Evolutionary conservation across 1,284 basidiomycete genomes (phyloP).

Genomic region (Marasmius fiardii): DNA sequence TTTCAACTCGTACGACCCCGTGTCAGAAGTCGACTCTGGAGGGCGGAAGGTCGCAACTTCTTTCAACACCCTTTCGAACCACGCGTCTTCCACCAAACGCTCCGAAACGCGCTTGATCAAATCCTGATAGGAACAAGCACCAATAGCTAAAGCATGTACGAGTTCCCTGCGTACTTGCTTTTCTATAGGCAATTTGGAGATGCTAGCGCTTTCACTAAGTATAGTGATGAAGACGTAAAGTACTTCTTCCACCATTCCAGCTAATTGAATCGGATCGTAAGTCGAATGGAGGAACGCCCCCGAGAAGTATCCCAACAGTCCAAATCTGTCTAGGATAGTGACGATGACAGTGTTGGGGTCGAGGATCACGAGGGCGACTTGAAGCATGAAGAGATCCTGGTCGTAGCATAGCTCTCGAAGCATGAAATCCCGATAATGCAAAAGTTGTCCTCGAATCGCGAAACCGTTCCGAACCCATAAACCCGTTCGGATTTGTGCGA

Average conservation of each 20-base stretch:
- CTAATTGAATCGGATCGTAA: constrained; percentile 72
- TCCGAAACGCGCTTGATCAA: constrained; percentile 91
- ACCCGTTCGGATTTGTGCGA: constrained; percentile 93
- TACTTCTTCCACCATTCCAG: constrained; percentile 91
- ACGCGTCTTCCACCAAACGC: constrained; percentile 81
- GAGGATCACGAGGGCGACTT: constrained; percentile 77
- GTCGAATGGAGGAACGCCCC: constrained; percentile 52
- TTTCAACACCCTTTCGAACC: constrained; percentile 79
- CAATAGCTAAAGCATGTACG: constrained; percentile 88
- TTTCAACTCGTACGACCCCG: constrained; percentile 86
- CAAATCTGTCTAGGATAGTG: constrained; percentile 89
- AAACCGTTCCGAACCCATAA: constrained; percentile 99
- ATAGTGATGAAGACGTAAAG: constrained; percentile 87
- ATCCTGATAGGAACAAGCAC: constrained; percentile 89
- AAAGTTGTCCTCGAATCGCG: constrained; percentile 91
- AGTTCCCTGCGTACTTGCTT: constrained; percentile 80
- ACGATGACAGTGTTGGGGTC: constrained; percentile 82
- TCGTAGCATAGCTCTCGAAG: constrained; percentile 96
- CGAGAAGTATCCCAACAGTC: constrained; percentile 77
- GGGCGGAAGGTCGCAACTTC: constrained; percentile 83
- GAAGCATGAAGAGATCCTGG: constrained; percentile 92
- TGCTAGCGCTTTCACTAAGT: constrained; percentile 78
- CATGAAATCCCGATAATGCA: constrained; percentile 96
- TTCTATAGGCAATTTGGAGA: constrained; percentile 69
- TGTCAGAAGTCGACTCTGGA: constrained; percentile 77